Evolutionary conservation across 2,329 filamentous ascomycete genomes (phyloP).

Genomic region (Madurella mycetomatis): DNA sequence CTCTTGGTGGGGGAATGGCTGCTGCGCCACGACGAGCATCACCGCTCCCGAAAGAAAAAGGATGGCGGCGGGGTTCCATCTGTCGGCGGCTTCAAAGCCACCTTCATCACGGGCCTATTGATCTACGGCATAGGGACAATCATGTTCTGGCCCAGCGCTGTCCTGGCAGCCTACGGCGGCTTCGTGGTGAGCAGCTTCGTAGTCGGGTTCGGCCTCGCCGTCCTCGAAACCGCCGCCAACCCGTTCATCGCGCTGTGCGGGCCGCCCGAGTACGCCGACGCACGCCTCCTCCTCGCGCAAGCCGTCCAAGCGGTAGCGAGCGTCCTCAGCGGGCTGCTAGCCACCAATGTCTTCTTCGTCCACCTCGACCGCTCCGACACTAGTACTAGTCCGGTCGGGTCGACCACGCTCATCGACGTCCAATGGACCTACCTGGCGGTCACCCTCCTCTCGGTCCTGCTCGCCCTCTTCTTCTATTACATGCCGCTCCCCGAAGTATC

Average conservation of each 20-base stretch:
- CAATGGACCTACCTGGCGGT: conserved; percentile 86
- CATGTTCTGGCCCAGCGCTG: conserved; percentile 79
- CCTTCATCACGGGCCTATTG: conserved; percentile 71
- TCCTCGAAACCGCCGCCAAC: conserved; percentile 78
- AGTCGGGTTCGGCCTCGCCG: conserved; percentile 69
- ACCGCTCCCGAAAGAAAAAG: conserved; percentile 38
- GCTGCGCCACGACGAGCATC: conserved; percentile 62
- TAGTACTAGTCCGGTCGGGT: conserved; percentile 19
- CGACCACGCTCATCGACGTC: conserved; percentile 61
- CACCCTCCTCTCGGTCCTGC: conserved; percentile 65
- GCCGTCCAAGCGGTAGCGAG: conserved; percentile 72
- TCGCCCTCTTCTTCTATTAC: conserved; percentile 67
- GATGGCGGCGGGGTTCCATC: conserved; percentile 35
- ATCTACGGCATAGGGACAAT: conserved; percentile 75
- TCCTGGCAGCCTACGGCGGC: conserved; percentile 69
- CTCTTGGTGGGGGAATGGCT: conserved; percentile 66
- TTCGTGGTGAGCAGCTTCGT: conserved; percentile 73
- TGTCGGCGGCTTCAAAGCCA: conserved; percentile 68
- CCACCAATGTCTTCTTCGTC: conserved; percentile 69
- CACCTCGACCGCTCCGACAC: conserved; percentile 41
- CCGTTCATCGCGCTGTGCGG: conserved; percentile 70
- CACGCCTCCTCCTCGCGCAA: conserved; percentile 70
- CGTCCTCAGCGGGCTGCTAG: conserved; percentile 67
- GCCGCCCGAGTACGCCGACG: conserved; percentile 66
- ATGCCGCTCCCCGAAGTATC: conserved; percentile 60